These are phyloP conservation scores for Globisporangium viniferum DNA, from an alignment of 352 stramenopile species.

Conservation along the genomic window DNA sequence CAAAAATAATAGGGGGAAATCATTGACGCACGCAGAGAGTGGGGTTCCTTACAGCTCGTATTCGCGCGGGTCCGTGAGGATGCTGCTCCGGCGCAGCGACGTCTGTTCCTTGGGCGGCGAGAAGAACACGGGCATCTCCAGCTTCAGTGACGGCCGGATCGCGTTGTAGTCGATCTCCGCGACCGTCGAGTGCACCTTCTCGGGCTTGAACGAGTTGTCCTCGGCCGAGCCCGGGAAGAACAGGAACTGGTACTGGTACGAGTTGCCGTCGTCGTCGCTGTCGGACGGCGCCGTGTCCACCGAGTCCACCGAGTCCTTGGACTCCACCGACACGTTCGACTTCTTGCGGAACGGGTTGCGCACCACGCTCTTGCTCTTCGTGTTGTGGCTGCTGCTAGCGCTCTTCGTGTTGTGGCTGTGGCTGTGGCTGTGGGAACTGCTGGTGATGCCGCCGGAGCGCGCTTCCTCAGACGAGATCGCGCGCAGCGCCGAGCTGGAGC, in stretches of 20 bases:
- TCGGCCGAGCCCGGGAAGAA: constrained; percentile 64
- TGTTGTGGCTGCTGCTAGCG: background rate
- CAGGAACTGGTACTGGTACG: constrained; percentile 37
- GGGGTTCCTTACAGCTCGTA: constrained; percentile 49
- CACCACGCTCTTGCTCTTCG: constrained; percentile 9
- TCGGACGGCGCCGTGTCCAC: constrained; percentile 24
- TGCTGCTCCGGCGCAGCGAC: constrained; percentile 40
- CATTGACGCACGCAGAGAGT: background rate
- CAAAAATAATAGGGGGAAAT: background rate
- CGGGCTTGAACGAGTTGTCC: constrained; percentile 46
- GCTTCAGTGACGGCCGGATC: constrained; percentile 50
- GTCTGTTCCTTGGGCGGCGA: constrained; percentile 31
- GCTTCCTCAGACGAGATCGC: constrained; percentile 29
- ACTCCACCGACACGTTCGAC: constrained; percentile 24
- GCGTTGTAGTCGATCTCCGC: constrained; percentile 42
- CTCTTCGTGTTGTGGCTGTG: constrained; percentile 4
- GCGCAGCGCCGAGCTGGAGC: constrained; percentile 16
- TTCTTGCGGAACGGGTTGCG: constrained; percentile 28
- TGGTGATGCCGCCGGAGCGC: background rate
- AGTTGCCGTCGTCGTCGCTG: constrained; percentile 26
- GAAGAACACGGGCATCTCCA: constrained; percentile 73
- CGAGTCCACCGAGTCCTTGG: constrained; percentile 20
- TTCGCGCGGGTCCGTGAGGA: constrained; percentile 45
- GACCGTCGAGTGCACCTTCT: constrained; percentile 30
- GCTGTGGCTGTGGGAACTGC: background rate